Base-by-base conservation (phyloP, 768 basidiomycete genomes). In the Clavaria fumosa region DNA sequence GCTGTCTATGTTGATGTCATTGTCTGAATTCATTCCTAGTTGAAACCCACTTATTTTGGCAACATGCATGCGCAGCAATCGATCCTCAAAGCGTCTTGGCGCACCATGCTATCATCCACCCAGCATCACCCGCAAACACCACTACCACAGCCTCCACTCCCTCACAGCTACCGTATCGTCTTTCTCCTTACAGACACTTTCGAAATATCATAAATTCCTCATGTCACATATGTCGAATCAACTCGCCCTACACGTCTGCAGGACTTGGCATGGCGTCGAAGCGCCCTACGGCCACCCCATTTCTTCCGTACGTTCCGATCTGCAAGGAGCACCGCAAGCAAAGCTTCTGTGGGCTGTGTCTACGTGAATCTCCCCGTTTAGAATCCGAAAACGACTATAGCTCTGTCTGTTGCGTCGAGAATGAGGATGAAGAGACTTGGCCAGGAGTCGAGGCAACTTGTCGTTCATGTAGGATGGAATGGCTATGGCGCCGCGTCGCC, bases 391-490 rank as follows among this genome's bases (percentile, higher is more conserved):
- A 23, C 18, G 43, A 39, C 30, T 41, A 37, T 18, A 37, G 40
- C 12, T 26, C 39, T 12, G 62, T 73, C 7, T 67, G 62, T 21
- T 69, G 72, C 42, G 56, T 68, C 3, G 78, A 79, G 48, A 83
- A 82, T 48, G 80, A 81, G 43, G 81, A 84, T 52, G 67, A 73
- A 12, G 70, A 75, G 9, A 66, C 69, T 0, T 83, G 75, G 67
- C 71, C 75, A 0, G 62, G 62, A 4, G 64, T 78, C 7, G 70
- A 74, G 21, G 62, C 76, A 1, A 83, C 81, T 5, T 85, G 81
- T 52, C 65, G 72, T 27, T 56, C 55, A 32, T 85, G 82, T 52
- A 67, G 81, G 23, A 51, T 50, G 2, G 79, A 84, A 51, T 70
- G 67, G 61, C 58, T 85, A 3, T 78, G 73, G 73, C 63, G 64